Evolutionary conservation across 306 rosid genomes (phyloP), one percentile per base, ranked within the genome.

Genomic region (Cicer bijugum): DNA sequence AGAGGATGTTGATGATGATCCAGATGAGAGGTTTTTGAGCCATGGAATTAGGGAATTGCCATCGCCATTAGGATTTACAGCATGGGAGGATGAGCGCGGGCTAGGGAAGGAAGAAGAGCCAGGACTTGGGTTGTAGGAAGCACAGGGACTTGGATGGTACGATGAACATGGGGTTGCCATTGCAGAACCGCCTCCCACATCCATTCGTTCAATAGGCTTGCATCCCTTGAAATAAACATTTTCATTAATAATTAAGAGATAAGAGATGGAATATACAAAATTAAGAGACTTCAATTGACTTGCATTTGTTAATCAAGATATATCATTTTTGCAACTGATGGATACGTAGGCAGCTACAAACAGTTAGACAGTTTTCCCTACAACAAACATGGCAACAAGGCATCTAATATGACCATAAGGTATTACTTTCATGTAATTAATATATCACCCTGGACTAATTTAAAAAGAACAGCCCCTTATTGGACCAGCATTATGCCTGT

Each of bases 21-120:
- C 89, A 6, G 93, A 84, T 20, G 98, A 93, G 67, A 93, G 93
- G 77, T 89, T 89, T 80, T 85, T 90, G 45, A 93, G 91, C 98
- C 97, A 90, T 40, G 98, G 98, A 74, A 93, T 88, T 35, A 93
- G 92, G 59, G 96, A 93, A 69, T 79, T 89, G 40, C 85, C 82
- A 52, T 93, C 97, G 1, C 78, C 85, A 66, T 82, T 90, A 8
- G 82, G 80, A 75, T 83, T 88, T 48, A 86, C 84, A 9, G 82
- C 86, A 83, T 81, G 83, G 17, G 91, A 77, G 56, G 97, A 87
- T 55, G 96, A 86, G 20, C 85, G 80, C 40, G 96, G 97, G 69
- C 98, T 93, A 3, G 93, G 96, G 67, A 93, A 90, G 39, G 97
- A 93, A 28, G 98, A 90, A 56, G 98, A 87, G 72, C 88, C 92